Percentiles rank a stretch among this genome's conserved stretches.
Conservation (phyloP, 78 protist genomes). For the Cavenderia fasciculata region DNA sequence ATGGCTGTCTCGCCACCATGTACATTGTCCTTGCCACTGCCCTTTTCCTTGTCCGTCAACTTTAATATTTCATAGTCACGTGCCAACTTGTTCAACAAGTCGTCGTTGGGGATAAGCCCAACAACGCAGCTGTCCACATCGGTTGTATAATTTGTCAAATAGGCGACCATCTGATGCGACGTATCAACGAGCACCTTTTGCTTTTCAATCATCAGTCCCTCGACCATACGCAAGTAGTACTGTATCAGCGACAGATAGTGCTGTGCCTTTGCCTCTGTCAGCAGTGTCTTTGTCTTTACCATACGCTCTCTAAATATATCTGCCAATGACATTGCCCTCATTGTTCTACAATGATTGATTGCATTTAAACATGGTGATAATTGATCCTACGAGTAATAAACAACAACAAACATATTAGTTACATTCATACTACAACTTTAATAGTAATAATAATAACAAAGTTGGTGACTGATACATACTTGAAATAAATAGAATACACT, state of each 20-base stretch:
- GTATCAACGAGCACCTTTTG: not conserved
- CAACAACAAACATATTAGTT: not conserved
- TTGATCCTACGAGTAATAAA: slow-evolving; percentile 44
- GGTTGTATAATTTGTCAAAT: slow-evolving; percentile 1
- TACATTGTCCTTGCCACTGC: not conserved
- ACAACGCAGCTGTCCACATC: slow-evolving; percentile 40
- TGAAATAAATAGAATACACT: slow-evolving; percentile 38
- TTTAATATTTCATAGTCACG: slow-evolving; percentile 56
- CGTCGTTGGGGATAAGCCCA: slow-evolving; percentile 63
- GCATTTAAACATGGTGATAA: slow-evolving; percentile 75
- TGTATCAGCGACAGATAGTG: slow-evolving; percentile 40
- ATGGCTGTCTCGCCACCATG: slow-evolving; percentile 1
- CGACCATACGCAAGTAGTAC: slow-evolving; percentile 19
- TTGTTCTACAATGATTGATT: slow-evolving; percentile 13
- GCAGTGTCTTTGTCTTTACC: slow-evolving; percentile 19
- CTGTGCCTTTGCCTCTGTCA: slow-evolving; percentile 28
- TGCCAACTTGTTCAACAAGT: slow-evolving; percentile 36
- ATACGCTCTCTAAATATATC: slow-evolving; percentile 66
- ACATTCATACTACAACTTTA: not conserved
- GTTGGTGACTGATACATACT: slow-evolving; percentile 23
- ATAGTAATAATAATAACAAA: too few relatives aligned
- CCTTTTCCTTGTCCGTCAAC: not conserved
- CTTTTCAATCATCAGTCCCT: slow-evolving; percentile 15
- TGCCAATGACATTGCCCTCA: slow-evolving; percentile 42
- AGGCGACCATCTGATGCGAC: not conserved